These are phyloP conservation scores for Linnemannia elongata DNA, from an alignment of 192 early-diverging fungal genomes.

Conservation along the genomic window DNA sequence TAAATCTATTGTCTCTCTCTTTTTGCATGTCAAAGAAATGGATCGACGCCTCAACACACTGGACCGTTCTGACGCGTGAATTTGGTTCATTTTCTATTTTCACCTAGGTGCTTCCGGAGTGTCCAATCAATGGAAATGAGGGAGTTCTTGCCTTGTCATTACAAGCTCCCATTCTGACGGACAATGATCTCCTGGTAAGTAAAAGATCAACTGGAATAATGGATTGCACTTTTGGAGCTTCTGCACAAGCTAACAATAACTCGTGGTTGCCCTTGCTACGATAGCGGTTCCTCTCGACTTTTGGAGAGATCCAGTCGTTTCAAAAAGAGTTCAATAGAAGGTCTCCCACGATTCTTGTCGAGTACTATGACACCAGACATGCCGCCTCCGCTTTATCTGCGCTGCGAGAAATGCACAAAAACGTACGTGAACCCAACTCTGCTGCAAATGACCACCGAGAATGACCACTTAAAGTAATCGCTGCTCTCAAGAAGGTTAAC, in stretches of 20 bases:
- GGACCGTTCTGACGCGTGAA: background rate
- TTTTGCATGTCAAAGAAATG: background rate
- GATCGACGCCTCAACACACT: background rate
- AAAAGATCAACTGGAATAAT: background rate
- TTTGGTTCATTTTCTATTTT: background rate
- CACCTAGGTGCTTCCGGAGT: constrained; percentile 17
- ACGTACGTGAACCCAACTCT: constrained; percentile 30
- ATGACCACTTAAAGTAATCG: background rate
- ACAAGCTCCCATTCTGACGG: constrained; percentile 24
- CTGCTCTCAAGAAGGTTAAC: background rate
- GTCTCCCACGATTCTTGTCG: constrained; percentile 41
- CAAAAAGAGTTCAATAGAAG: constrained; percentile 28
- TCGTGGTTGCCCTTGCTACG: background rate
- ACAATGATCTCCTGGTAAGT: constrained; percentile 51
- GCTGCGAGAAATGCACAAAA: constrained; percentile 44
- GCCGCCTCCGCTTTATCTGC: constrained; percentile 46
- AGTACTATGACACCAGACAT: constrained; percentile 65
- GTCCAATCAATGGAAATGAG: constrained; percentile 40
- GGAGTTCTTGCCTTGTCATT: constrained; percentile 44
- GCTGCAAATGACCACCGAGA: background rate
- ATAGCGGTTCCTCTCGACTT: constrained; percentile 49
- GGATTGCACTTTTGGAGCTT: background rate
- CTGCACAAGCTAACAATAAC: background rate
- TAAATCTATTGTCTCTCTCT: background rate
- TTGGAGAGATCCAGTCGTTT: constrained; percentile 57